A percentile compares a stretch with the other conserved stretches of the same genome.
These are phyloP conservation scores for Lactarius deliciosus DNA, from an alignment of 768 basidiomycete genomes.

Conservation along the genomic window DNA sequence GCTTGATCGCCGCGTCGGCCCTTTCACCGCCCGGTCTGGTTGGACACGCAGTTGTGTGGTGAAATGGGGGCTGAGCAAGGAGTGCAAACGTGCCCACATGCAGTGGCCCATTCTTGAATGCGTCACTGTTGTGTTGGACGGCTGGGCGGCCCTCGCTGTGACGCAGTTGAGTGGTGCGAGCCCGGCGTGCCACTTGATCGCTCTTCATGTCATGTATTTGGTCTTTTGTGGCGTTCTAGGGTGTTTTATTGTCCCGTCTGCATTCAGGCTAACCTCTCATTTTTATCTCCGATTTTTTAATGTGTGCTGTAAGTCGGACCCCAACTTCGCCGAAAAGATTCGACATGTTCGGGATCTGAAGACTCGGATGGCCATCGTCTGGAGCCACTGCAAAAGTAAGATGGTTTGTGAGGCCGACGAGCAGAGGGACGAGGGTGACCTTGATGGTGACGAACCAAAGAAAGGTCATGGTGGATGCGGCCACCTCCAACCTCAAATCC, in stretches of 20 bases:
- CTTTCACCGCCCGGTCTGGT: slow-evolving; percentile 70
- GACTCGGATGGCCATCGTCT: slow-evolving; percentile 81
- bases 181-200: slow-evolving; percentile 57
- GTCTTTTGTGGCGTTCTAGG: slow-evolving; percentile 26
- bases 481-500: slow-evolving; percentile 80
- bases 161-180: slow-evolving; percentile 64
- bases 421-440: slow-evolving; percentile 79
- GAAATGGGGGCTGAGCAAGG: slow-evolving; percentile 99
- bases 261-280: slow-evolving; percentile 60
- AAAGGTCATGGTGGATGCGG: slow-evolving; percentile 98
- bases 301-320: slow-evolving; percentile 65
- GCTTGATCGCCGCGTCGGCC: slow-evolving; percentile 87
- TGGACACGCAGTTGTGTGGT: slow-evolving; percentile 88
- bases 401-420: slow-evolving; percentile 88
- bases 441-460: slow-evolving; percentile 69
- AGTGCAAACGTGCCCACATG: slow-evolving; percentile 57
- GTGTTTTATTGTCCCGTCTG: slow-evolving; percentile 36
- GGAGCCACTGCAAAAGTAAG: slow-evolving; percentile 85
- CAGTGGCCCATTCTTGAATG: slow-evolving; percentile 37
- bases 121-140: slow-evolving; percentile 45
- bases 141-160: slow-evolving; percentile 60
- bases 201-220: slow-evolving; percentile 47
- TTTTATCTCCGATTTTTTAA: slow-evolving; percentile 35
- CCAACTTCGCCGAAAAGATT: slow-evolving; percentile 82
- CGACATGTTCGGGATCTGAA: slow-evolving; percentile 85